A percentile compares a stretch with the other conserved stretches of the same genome.
These are phyloP conservation scores for Sarcomyxa edulis DNA, from an alignment of 768 basidiomycete genomes.

Conservation along the genomic window DNA sequence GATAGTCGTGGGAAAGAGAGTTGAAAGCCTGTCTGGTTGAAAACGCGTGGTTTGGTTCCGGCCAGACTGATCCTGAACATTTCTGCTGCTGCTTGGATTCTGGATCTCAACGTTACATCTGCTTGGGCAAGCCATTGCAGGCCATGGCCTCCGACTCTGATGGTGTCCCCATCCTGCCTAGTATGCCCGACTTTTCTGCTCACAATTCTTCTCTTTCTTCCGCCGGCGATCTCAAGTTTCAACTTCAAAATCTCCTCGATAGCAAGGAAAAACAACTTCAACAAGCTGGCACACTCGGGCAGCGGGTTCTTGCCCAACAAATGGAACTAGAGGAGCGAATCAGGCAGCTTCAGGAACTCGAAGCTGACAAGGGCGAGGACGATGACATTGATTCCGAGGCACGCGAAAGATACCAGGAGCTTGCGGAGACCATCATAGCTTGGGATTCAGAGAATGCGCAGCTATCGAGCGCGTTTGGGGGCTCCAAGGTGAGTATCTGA, in stretches of 20 bases:
- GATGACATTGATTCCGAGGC: slow-evolving; percentile 62
- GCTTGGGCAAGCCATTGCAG: not conserved
- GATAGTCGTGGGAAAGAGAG: too few species aligned
- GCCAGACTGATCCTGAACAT: too few species aligned
- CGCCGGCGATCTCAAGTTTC: slow-evolving; percentile 55
- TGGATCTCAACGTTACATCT: too few species aligned
- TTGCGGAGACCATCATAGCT: slow-evolving; percentile 64
- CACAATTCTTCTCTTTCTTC: slow-evolving; percentile 37
- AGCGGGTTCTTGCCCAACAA: slow-evolving; percentile 90
- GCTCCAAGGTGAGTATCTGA: slow-evolving; percentile 45
- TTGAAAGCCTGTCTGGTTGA: too few species aligned
- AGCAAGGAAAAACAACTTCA: slow-evolving; percentile 90
- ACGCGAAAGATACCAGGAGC: slow-evolving; percentile 70
- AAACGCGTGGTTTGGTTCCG: too few species aligned
- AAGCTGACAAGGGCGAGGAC: slow-evolving; percentile 57
- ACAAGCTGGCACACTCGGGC: slow-evolving; percentile 87
- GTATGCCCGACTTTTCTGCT: slow-evolving; percentile 36
- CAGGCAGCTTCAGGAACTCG: slow-evolving; percentile 69
- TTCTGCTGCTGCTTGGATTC: too few species aligned
- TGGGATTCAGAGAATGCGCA: slow-evolving; percentile 83
- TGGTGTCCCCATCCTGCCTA: slow-evolving; percentile 26
- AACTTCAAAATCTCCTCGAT: slow-evolving; percentile 71
- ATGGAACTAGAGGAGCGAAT: slow-evolving; percentile 90
- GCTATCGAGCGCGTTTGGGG: slow-evolving; percentile 63
- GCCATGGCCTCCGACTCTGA: slow-evolving; percentile 35